Percentiles rank a stretch among this genome's conserved stretches.
Conservation (phyloP, 306 rosid genomes). For the Rosa lucieae region DNA sequence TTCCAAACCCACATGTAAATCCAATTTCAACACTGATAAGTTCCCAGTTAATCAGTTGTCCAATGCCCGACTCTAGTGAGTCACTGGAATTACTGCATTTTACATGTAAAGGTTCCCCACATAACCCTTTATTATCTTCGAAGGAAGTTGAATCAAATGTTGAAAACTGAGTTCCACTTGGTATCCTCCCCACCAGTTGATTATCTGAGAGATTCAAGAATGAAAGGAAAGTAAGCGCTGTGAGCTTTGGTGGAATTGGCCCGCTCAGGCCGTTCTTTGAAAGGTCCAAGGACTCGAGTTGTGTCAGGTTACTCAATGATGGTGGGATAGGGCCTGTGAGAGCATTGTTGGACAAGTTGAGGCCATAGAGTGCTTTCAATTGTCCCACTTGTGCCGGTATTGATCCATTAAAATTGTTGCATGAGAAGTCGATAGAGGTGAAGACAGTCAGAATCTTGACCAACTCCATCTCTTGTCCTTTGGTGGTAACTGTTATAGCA, state of each 20-base stretch:
- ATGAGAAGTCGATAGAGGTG: constrained; percentile 35
- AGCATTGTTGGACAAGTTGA: constrained; percentile 32
- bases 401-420: constrained; percentile 27
- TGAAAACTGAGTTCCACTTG: too few relatives aligned
- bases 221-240: too few relatives aligned
- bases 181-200: too few relatives aligned
- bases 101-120: too few relatives aligned
- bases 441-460: constrained; percentile 31
- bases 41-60: too few relatives aligned
- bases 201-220: too few relatives aligned
- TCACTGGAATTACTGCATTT: too few relatives aligned
- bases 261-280: constrained; percentile 21
- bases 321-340: too few relatives aligned
- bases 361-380: constrained; percentile 17
- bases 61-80: too few relatives aligned
- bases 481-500: constrained; percentile 17
- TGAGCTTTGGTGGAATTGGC: too few relatives aligned
- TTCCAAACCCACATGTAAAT: constrained; percentile 20
- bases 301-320: constrained; percentile 1
- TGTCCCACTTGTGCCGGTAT: constrained; percentile 23
- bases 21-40: constrained; percentile 31
- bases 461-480: constrained; percentile 31
- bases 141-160: too few relatives aligned
- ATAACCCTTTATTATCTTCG: too few relatives aligned
- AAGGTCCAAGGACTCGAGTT: constrained; percentile 40